Base-by-base conservation (phyloP, 768 basidiomycete species). In the Trametes punicea region DNA sequence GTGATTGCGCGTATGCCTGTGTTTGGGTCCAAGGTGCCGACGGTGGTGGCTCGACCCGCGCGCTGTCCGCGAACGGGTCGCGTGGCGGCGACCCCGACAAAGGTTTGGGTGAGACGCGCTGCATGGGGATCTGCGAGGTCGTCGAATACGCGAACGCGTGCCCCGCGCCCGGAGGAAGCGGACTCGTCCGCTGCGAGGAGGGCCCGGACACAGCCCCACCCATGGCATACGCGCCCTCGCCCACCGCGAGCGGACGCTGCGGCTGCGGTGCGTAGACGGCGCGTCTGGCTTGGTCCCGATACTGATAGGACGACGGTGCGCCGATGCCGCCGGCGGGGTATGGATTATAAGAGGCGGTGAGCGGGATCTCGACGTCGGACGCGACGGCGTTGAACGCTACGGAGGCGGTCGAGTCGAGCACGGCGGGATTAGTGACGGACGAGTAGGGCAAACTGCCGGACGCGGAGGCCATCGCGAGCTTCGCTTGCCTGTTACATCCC, bases 401-500 rank as follows among this genome's bases (percentile, higher is more conserved):
- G 53, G 69, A 70, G 0, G 66, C 65, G 25, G 64, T 67, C 46
- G 74, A 69, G 56, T 69, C 57, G 44, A 63, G 68, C 6, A 65
- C 60, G 10, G 64, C 60, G 50, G 34, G 33, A 44, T 65, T 65
- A 21, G 60, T 47, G 25, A 36, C 48, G 25, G 48, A 26, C 23
- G 33, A 59, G 59, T 59, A 63, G 23, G 44, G 60, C 42, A 51
- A 3, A 21, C 51, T 31, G 26, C 25, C 62, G 15, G 46, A 57
- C 16, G 48, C 55, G 13, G 57, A 4, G 18, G 57, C 50, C 48
- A 54, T 55, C 9, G 56, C 64, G 40, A 78, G 67, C 70, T 84
- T 85, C 20, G 68, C 75, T 77, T 86, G 85, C 15, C 85, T 85
- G 51, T n/a, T n/a, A n/a, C n/a, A n/a, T n/a, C n/a, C n/a, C n/a